A percentile compares a stretch with the other conserved stretches of the same genome.
phyloP scores from a whole-genome alignment of 1,284 basidiomycete genomes.

The Boletus austroedulis region DNA sequence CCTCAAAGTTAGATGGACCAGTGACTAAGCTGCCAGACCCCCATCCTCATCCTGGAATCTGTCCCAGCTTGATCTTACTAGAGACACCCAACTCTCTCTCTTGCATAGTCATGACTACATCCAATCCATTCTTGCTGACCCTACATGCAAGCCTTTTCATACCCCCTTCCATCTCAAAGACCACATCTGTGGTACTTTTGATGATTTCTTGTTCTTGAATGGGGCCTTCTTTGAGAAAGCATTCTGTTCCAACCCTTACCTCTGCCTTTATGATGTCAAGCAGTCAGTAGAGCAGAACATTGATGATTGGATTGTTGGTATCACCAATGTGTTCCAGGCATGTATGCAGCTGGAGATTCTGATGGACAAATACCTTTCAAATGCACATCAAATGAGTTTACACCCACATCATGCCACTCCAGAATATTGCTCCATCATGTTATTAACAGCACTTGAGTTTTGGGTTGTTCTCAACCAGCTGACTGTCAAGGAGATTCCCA shows the following conservation, averaged over 20 bases:
- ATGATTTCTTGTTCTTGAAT: background rate
- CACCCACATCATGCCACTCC: background rate
- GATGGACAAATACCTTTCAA: background rate
- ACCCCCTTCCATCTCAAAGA: background rate
- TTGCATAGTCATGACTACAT: background rate
- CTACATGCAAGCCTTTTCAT: background rate
- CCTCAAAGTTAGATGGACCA: background rate
- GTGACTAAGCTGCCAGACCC: too few species aligned
- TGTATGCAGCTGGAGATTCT: background rate
- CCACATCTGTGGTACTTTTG: background rate
- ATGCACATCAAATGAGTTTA: background rate
- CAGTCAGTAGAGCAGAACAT: background rate
- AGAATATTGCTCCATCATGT: background rate
- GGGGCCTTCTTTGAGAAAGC: background rate
- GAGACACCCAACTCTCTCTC: background rate
- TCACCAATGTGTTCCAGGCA: background rate
- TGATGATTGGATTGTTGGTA: background rate
- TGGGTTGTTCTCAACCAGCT: background rate
- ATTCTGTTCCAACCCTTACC: background rate
- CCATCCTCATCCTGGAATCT: background rate
- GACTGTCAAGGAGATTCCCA: background rate
- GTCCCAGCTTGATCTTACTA: background rate
- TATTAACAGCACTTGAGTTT: background rate
- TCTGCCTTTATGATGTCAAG: background rate
- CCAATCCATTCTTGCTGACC: background rate